Percentiles rank a stretch among this genome's conserved stretches.
Conservation (phyloP, 345 rosid genomes). For the Corchorus olitorius region DNA sequence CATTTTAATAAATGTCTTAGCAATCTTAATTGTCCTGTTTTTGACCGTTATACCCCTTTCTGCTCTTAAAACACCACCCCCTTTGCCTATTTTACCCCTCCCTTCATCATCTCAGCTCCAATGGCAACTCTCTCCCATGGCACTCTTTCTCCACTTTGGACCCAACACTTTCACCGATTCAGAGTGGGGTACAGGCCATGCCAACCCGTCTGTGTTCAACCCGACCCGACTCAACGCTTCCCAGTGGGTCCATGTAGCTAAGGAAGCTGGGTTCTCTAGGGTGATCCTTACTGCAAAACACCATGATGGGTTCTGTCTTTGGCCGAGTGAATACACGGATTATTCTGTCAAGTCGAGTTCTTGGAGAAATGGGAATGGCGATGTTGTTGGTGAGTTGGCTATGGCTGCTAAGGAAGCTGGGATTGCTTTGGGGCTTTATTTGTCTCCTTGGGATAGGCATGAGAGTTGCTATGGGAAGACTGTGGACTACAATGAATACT, state of each 20-base stretch:
- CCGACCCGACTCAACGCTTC: slow-evolving; percentile 62
- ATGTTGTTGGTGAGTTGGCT: slow-evolving; percentile 71
- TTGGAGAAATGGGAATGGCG: slow-evolving; percentile 71
- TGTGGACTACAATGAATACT: slow-evolving; percentile 81
- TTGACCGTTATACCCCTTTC: slow-evolving; percentile 31
- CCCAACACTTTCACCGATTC: slow-evolving; percentile 84
- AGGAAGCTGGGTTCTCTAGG: slow-evolving; percentile 67
- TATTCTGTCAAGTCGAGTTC: slow-evolving; percentile 70
- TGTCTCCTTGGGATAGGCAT: slow-evolving; percentile 97
- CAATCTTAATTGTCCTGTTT: slow-evolving; percentile 11
- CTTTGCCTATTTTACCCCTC: slow-evolving; percentile 80
- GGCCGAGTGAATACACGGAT: slow-evolving; percentile 79
- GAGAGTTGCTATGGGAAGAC: slow-evolving; percentile 71
- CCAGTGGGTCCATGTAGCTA: slow-evolving; percentile 86
- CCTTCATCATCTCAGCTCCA: slow-evolving; percentile 75
- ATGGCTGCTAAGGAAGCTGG: slow-evolving; percentile 63
- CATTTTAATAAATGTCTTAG: not conserved
- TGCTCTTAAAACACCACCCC: slow-evolving; percentile 50
- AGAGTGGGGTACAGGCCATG: slow-evolving; percentile 86
- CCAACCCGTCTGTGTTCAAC: slow-evolving; percentile 66
- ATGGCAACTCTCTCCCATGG: slow-evolving; percentile 81
- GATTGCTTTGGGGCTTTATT: slow-evolving; percentile 64
- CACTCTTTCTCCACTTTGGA: slow-evolving; percentile 87
- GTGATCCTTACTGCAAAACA: slow-evolving; percentile 86
- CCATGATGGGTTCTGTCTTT: slow-evolving; percentile 96